Percentiles rank a stretch among this genome's conserved stretches.
Conservation (phyloP, 1,284 basidiomycete species). For the Rhodotorula sp. region DNA sequence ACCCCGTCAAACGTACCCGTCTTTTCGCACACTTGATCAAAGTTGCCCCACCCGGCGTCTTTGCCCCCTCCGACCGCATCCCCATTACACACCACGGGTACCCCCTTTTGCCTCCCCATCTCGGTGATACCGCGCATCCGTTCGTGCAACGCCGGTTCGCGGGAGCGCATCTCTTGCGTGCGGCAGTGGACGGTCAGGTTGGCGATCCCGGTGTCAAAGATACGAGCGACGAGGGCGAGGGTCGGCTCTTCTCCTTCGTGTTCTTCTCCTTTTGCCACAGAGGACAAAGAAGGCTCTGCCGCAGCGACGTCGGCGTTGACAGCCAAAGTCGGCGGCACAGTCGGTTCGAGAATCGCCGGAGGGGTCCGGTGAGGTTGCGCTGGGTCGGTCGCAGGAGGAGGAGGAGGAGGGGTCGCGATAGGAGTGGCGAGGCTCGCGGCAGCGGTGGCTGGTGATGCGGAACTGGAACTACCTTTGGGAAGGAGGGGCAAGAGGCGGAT, state of each 20-base stretch:
- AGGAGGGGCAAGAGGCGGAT: constrained; percentile 73
- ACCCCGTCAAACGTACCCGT: constrained; percentile 59
- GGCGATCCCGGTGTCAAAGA: constrained; percentile 82
- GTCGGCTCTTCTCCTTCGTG: constrained; percentile 53
- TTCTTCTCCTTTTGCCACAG: background rate
- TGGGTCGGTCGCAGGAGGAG: background rate
- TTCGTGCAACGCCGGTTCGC: constrained; percentile 74
- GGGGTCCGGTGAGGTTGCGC: background rate
- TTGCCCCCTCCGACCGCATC: constrained; percentile 69
- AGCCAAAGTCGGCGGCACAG: constrained; percentile 2
- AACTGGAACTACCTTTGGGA: constrained; percentile 47
- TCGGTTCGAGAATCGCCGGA: background rate
- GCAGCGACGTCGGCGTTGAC: background rate
- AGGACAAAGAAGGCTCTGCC: too few relatives aligned
- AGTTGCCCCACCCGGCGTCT: constrained; percentile 60
- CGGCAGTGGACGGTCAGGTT: constrained; percentile 93
- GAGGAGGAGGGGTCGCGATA: background rate
- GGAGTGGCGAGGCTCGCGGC: background rate
- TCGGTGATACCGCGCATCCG: constrained; percentile 80
- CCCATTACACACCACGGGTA: constrained; percentile 90
- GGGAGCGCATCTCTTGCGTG: constrained; percentile 85
- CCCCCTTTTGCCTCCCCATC: constrained; percentile 62
- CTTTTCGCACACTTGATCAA: constrained; percentile 47
- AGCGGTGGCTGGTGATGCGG: background rate
- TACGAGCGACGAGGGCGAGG: constrained; percentile 76